Evolutionary conservation across 345 rosid species (phyloP).

Genomic region (Hibiscus trionum): DNA sequence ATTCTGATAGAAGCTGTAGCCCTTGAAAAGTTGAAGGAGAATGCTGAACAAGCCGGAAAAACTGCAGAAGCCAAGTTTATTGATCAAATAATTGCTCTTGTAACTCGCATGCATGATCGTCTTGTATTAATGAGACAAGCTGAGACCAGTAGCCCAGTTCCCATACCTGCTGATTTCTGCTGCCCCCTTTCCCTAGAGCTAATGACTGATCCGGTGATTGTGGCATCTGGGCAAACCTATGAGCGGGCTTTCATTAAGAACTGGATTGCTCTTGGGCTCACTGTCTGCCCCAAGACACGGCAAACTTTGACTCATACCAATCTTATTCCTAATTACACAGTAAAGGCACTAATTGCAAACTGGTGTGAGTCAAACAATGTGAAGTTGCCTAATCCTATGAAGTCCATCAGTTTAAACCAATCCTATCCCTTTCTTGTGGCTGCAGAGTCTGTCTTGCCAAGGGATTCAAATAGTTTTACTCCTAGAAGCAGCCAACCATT

Average conservation of each 20-base stretch:
- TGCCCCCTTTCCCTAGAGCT: constrained; percentile 93
- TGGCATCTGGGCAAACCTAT: constrained; percentile 91
- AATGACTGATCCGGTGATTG: constrained; percentile 97
- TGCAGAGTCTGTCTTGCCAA: background rate
- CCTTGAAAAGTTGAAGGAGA: constrained; percentile 47
- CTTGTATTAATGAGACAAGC: constrained; percentile 73
- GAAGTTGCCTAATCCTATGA: constrained; percentile 74
- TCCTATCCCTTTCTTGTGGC: constrained; percentile 53
- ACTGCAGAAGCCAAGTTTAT: constrained; percentile 64
- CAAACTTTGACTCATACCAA: constrained; percentile 66
- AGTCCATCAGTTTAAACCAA: constrained; percentile 61
- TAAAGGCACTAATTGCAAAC: constrained; percentile 83
- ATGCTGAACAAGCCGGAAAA: constrained; percentile 82
- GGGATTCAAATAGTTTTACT: background rate
- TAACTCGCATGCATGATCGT: constrained; percentile 71
- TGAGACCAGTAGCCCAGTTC: constrained; percentile 58
- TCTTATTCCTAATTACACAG: constrained; percentile 87
- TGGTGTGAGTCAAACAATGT: constrained; percentile 81
- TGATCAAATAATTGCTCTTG: constrained; percentile 58
- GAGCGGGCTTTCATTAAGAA: constrained; percentile 78
- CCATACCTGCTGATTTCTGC: constrained; percentile 92
- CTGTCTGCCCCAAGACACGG: constrained; percentile 92
- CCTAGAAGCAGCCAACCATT: background rate
- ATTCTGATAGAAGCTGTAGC: constrained; percentile 91
- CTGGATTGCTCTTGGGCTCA: constrained; percentile 90